Percentiles rank a stretch among this genome's conserved stretches.
Evolutionary conservation across 2,329 filamentous ascomycete species (phyloP).

Genomic region (Alternaria solani): DNA sequence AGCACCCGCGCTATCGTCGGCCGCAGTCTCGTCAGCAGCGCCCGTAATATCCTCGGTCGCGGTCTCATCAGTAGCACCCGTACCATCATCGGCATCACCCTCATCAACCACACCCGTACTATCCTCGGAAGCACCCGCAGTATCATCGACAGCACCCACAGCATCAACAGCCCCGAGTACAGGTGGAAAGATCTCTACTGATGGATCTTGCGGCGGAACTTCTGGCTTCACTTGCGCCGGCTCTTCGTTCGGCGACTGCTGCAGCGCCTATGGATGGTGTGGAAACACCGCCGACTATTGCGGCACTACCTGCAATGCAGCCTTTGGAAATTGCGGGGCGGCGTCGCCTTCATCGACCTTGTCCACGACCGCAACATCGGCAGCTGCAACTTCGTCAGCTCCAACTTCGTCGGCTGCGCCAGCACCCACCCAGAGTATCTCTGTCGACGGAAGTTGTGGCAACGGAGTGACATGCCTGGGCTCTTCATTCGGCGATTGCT

Average conservation of each 20-base stretch:
- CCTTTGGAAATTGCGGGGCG: slow-evolving; percentile 41
- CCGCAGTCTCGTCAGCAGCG: not conserved
- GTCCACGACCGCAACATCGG: not conserved
- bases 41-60: not conserved
- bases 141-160: not conserved
- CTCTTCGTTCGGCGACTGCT: slow-evolving; percentile 56
- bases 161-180: slow-evolving; percentile 3
- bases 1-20: not conserved
- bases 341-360: slow-evolving; percentile 3
- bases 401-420: slow-evolving; percentile 9
- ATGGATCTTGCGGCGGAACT: slow-evolving; percentile 32
- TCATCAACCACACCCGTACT: too few relatives aligned
- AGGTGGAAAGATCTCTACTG: slow-evolving; percentile 19
- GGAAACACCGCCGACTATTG: slow-evolving; percentile 39
- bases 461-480: slow-evolving; percentile 45
- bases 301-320: slow-evolving; percentile 40
- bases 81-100: not conserved
- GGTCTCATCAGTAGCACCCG: not conserved
- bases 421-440: slow-evolving; percentile 25
- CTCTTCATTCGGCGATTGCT: slow-evolving; percentile 55
- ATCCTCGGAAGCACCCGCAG: not conserved
- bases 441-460: slow-evolving; percentile 37
- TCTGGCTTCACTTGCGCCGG: slow-evolving; percentile 50
- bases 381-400: slow-evolving; percentile 6
- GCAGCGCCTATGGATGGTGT: slow-evolving; percentile 53